Conservation (phyloP, 2,329 filamentous ascomycete species). For the Sarocladium strictum region DNA sequence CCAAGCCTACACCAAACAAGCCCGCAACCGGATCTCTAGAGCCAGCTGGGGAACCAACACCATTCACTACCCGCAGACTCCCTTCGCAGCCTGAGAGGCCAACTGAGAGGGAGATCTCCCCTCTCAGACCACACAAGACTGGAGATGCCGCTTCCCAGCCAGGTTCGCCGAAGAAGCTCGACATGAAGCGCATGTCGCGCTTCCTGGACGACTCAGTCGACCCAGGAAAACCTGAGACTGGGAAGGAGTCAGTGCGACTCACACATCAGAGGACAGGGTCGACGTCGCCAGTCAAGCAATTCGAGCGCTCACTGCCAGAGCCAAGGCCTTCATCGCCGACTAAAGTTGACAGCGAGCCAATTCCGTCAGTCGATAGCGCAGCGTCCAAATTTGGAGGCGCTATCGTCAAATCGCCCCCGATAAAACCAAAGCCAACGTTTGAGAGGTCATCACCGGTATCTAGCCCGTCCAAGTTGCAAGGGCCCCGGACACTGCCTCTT, state of each 20-base stretch:
- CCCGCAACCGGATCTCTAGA: background rate
- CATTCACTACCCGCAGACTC: slow-evolving; percentile 17
- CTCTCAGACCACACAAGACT: slow-evolving; percentile 22
- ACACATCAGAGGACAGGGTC: slow-evolving; percentile 29
- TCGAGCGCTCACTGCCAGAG: slow-evolving; percentile 20
- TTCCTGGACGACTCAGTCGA: slow-evolving; percentile 43
- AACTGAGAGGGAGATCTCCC: slow-evolving; percentile 21
- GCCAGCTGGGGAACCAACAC: background rate
- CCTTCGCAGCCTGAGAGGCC: slow-evolving; percentile 18
- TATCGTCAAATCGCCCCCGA: slow-evolving; percentile 16
- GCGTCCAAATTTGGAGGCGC: slow-evolving; percentile 27
- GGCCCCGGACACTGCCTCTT: background rate
- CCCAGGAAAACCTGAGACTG: slow-evolving; percentile 19
- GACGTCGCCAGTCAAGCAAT: slow-evolving; percentile 30
- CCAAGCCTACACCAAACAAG: slow-evolving; percentile 20
- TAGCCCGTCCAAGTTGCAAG: background rate
- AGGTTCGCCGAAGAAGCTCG: slow-evolving; percentile 51
- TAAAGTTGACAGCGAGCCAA: slow-evolving; percentile 28
- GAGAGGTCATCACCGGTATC: slow-evolving; percentile 10
- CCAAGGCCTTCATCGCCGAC: slow-evolving; percentile 21
- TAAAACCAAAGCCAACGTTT: slow-evolving; percentile 17
- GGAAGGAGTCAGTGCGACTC: slow-evolving; percentile 20
- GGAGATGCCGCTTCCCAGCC: slow-evolving; percentile 33
- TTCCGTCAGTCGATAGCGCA: slow-evolving; percentile 30
- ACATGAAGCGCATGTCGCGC: slow-evolving; percentile 52